phyloP scores from a whole-genome alignment of 2,329 filamentous ascomycete genomes.

The Juglanconis oblonga region DNA sequence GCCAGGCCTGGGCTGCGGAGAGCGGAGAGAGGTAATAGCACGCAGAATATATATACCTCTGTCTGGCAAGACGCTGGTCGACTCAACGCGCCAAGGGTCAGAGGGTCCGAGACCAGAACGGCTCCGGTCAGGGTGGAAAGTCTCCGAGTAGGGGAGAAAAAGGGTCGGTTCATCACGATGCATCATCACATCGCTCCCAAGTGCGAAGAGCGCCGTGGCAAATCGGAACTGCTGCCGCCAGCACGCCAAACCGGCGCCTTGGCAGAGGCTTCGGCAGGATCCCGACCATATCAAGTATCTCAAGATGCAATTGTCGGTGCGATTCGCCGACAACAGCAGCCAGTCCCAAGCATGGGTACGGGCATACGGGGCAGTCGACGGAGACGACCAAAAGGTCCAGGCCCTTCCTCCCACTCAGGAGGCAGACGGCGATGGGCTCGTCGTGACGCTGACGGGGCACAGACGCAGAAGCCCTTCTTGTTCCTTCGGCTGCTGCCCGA shows the following conservation, averaged over 20 bases:
- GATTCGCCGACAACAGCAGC: no score
- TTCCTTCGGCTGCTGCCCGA: background rate
- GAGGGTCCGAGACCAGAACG: background rate
- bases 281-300: background rate
- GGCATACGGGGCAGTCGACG: no score
- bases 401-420: no score
- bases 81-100: background rate
- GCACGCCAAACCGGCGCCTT: slow-evolving; percentile 4
- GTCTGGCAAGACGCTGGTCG: no score
- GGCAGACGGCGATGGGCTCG: no score
- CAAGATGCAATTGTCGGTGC: background rate
- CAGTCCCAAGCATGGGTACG: no score
- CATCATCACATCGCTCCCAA: slow-evolving; percentile 4
- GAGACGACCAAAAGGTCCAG: no score
- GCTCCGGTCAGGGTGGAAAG: background rate
- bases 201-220: background rate
- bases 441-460: no score
- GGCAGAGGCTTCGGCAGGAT: slow-evolving; percentile 7
- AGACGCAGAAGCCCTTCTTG: background rate
- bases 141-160: background rate
- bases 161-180: slow-evolving; percentile 1
- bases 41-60: no score
- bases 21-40: no score
- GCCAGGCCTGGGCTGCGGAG: no score
- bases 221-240: background rate